Base-by-base conservation (phyloP, 2,329 filamentous ascomycete species). In the Exophiala aquamarina region DNA sequence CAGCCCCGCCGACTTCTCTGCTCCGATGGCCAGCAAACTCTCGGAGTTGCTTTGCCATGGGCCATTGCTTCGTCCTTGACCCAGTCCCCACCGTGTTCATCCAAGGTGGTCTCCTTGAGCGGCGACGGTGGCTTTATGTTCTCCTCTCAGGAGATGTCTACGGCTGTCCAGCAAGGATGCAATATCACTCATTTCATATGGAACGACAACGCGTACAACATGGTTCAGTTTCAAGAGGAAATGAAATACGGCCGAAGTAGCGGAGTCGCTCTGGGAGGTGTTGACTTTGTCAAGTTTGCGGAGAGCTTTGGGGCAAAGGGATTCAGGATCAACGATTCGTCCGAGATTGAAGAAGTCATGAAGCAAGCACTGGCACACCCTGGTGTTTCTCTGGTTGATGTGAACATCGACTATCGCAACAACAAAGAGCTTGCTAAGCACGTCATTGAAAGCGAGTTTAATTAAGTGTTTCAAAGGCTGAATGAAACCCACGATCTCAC, bases 61-160 rank as follows among this genome's bases (percentile, higher is more conserved):
- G 72, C 72, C 4, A 76, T 76, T 37, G 70, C 69, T 10, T 68
- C 72, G 0, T 73, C 69, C 1, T 61, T 76, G 1, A 60, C 63
- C 1, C 72, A 75, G 54, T 57, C 63, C 3, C 69, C 69, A 3
- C 70, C 70, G 0, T 72, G 69, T 57, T 65, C 65, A 1, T 50
- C 65, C 11, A 76, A 75, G 45, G 71, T 76, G 19, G 59, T 76
- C 29, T 69, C 64, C 31, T 48, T 76, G 35, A 68, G 64, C 45
- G 73, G 73, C 32, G 73, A 76, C 55, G 73, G 73, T 14, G 73
- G 72, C 15, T 76, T 76, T 61, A 72, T 75, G 64, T 76, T 74
- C 63, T 71, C 69, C 15, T 65, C 66, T 0, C 70, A 73, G 49
- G 73, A 76, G 50, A 61, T 75, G 3, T 65, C 61, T 0, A 76